Conservation (phyloP, 169 alveolate genomes). For the Eimeria brunetti region DNA sequence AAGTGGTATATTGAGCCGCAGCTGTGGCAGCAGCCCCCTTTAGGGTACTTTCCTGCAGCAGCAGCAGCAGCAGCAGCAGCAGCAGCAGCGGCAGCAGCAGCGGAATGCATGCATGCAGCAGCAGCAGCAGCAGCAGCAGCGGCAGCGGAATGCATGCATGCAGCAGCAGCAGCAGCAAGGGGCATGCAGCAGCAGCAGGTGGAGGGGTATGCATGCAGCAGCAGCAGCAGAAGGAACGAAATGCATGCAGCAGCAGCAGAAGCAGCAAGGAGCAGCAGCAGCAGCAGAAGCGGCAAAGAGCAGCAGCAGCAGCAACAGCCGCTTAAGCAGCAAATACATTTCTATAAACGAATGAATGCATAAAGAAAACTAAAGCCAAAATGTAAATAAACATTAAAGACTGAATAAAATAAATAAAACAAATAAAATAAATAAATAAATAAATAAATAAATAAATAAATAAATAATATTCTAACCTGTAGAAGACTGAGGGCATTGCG, state of each 20-base stretch:
- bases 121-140: conserved; percentile 37
- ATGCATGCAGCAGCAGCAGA: no score
- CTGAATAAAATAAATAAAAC: neutral
- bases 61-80: neutral
- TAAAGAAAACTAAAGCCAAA: no score
- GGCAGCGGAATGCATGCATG: conserved; percentile 6
- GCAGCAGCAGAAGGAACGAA: no score
- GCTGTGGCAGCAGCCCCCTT: conserved; percentile 80
- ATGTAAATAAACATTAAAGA: no score
- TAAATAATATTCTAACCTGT: conserved; percentile 5
- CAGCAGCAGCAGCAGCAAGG: conserved; percentile 33
- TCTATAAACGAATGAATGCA: no score
- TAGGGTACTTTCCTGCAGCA: conserved; percentile 79
- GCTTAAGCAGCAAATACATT: no score
- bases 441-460: neutral
- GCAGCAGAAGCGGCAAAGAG: neutral
- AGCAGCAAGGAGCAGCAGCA: neutral
- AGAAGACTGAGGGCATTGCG: conserved; percentile 79
- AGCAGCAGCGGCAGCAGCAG: neutral
- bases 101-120: conserved; percentile 37
- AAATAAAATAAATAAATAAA: no score
- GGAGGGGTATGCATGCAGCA: neutral
- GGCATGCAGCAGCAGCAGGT: neutral
- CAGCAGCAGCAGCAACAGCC: neutral
- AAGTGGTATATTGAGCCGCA: conserved; percentile 80